Evolutionary conservation across 129 eudicot genomes (phyloP), one percentile per base, ranked within the genome.

Genomic region (Chrysanthemum lavandulifolium): DNA sequence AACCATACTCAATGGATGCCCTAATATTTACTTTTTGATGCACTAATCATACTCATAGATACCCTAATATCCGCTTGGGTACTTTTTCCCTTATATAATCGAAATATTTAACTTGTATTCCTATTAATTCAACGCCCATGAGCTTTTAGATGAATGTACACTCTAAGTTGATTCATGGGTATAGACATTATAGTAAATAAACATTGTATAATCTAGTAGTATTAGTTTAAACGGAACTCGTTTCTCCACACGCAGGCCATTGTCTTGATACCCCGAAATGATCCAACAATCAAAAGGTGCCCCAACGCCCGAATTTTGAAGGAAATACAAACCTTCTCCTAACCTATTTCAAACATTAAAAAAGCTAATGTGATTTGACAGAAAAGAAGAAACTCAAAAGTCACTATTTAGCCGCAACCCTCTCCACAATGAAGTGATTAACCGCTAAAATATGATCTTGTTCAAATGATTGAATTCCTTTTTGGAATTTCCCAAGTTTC

Each of bases 271-370:
- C 99, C 56, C 97, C 99, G 88, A n/a, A n/a, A n/a, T n/a, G 45
- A 95, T 73, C 97, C 99, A 95, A 77, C 99, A 95, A 82, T 95
- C 99, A n/a, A 68, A 95, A 95, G 40, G 99, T 97, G 91, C 73
- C 90, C 93, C 97, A n/a, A 96, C 69, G 27, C 97, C 99, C 7
- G 97, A 94, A 85, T 88, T 90, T 84, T 95, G 99, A 78, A 90
- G 80, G 78, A 95, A 88, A 80, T 88, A 83, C 83, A 95, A 76
- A 18, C 88, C 94, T 66, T 88, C 88, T 45, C 91, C 97, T 76
- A 95, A 79, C 79, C 99, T 95, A 80, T 59, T 76, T 29, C 56
- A 57, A 29, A 45, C 21, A 7, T 61, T 16, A 58, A 2, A 50
- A 21, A 21, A 21, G 23, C 23, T 21, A 21, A 21, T 21, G 23